Evolutionary conservation across 2,329 filamentous ascomycete species (phyloP), one percentile per base, ranked within the genome.

Genomic region (Venturia nashicola): DNA sequence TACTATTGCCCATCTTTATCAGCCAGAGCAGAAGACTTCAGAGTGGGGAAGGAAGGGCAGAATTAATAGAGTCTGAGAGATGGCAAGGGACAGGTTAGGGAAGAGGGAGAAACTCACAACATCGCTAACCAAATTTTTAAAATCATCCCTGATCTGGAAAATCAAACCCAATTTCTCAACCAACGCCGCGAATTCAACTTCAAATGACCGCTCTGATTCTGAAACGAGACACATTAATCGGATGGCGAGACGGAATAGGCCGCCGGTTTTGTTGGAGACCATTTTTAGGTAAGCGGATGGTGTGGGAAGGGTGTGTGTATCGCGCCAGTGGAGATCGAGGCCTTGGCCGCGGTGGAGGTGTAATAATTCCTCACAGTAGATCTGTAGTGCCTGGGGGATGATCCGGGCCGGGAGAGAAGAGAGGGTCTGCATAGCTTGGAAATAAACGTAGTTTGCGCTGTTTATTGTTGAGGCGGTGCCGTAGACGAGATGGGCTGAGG

Each of bases 391-490:
- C 3, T 32, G 20, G 18, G 48, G 70, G 48, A 27, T 9, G 4
- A 5, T 16, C 7, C 11, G 20, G 23, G 48, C 20, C 3, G 20
- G 20, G 8, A 54, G 48, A 55, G 76, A 72, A 59, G 75, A 72
- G 0, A 77, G 70, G 65, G 78, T 75, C 65, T 77, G 74, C 40
- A 77, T 67, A 11, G 77, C 76, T 6, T 77, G 70, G 64, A 80
- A 79, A 66, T 78, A 80, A 23, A 77, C 74, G 64, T 79, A 79
- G 67, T 79, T 81, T 46, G 78, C 78, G 12, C 76, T 77, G 70
- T 82, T 82, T 69, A 82, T 81, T 2, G 79, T 80, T 66, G 81
- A 80, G 14, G 78, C 75, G 6, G 72, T 74, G 59, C 80, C 80
- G 68, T 79, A 82, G 59, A 82, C 77, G 62, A 72, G 75, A 69